Evolutionary conservation across 352 stramenopile genomes (phyloP), one percentile per base, ranked within the genome.

Genomic region (Pythium brassicae): DNA sequence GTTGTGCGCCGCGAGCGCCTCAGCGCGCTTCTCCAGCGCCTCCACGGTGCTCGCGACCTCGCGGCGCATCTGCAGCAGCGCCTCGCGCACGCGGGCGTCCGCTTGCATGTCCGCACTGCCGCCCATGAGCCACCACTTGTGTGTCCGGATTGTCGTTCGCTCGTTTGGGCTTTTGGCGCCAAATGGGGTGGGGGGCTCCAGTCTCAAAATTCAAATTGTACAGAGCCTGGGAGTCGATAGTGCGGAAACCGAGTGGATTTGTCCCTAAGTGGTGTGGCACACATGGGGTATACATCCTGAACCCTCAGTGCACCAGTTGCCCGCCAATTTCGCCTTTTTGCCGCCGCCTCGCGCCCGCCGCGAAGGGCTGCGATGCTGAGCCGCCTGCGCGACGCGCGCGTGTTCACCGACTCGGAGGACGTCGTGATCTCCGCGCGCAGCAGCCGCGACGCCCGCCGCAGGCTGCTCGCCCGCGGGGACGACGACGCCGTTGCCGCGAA

Each of bases 401-500:
- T 88, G 48, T 90, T 90, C 59, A 64, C 66, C 25, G 76, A 68
- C 56, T 90, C 77, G 0, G 60, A 83, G 10, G 79, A 90, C 60
- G 73, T 89, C 56, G 70, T 89, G 6, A 55, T 77, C 15, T 60
- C 63, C 54, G 56, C 53, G 14, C 55, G 56, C 3, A 64, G 52
- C 22, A 58, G 52, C 17, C 39, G 56, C 53, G 35, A 50, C 57
- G 54, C 58, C 39, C 44, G 51, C 48, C 32, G 55, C 58, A 47
- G 40, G 44, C 51, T 42, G 26, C 26, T 20, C 23, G 29, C 34
- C 17, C 45, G 20, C 23, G 47, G 12, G 14, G 35, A 20, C 46
- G 47, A 20, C 20, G 32, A 37, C 40, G 40, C 53, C 23, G n/a
- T 3, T 52, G 45, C 45, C 12, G 17, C 10, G 17, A 39, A 47